phyloP scores from a whole-genome alignment of 352 stramenopile species.

The Poterioochromonas sp. region DNA sequence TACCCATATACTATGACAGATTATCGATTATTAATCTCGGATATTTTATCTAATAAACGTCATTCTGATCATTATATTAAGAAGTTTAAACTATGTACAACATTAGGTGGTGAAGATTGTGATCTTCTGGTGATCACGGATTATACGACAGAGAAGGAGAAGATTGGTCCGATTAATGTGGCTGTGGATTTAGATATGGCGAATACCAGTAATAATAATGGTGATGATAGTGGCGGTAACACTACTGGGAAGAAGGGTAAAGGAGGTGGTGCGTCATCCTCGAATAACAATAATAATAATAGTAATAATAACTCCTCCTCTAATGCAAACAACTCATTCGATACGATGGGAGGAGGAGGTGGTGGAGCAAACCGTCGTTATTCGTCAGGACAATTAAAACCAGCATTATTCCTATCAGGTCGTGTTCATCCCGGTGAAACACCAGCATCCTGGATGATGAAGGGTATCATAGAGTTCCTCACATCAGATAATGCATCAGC shows the following conservation, averaged over 20 bases:
- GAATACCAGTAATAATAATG: neutral
- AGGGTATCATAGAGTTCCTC: conserved; percentile 76
- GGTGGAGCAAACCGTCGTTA: neutral
- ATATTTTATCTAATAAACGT: conserved; percentile 36
- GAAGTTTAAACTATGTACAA: conserved; percentile 61
- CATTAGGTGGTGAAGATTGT: conserved; percentile 64
- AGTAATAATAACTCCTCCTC: conserved; percentile 27
- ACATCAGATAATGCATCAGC: conserved; percentile 56
- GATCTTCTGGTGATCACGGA: conserved; percentile 76
- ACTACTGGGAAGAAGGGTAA: neutral
- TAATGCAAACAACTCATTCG: too few species aligned
- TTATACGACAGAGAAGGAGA: conserved; percentile 33
- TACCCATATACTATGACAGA: conserved; percentile 79
- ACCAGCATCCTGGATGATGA: conserved; percentile 85
- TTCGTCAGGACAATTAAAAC: conserved; percentile 21
- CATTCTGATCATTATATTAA: conserved; percentile 27
- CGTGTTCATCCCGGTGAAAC: conserved; percentile 77
- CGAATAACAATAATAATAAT: neutral
- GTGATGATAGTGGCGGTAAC: neutral
- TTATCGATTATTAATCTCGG: conserved; percentile 55
- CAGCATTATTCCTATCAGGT: conserved; percentile 20
- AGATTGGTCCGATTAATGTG: conserved; percentile 8
- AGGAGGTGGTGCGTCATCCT: neutral
- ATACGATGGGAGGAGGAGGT: conserved; percentile 33
- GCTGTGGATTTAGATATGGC: neutral